A percentile compares a stretch with the other conserved stretches of the same genome.
These are phyloP conservation scores for Cladosporium sp. DNA, from an alignment of 2,329 filamentous ascomycete genomes.

Conservation along the genomic window DNA sequence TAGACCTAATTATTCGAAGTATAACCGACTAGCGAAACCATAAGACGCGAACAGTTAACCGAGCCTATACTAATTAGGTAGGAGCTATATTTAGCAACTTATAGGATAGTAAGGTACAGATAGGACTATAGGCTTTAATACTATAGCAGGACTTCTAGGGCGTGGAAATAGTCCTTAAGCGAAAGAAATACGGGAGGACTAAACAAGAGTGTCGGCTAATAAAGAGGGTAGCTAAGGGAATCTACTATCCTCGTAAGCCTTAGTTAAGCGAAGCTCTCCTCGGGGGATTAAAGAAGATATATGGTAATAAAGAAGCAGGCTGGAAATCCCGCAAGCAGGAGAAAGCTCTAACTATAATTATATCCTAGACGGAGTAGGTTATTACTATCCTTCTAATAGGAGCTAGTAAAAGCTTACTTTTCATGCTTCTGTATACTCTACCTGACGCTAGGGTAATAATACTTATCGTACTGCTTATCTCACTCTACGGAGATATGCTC, in stretches of 20 bases:
- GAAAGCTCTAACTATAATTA: constrained; percentile 21
- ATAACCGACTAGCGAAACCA: constrained; percentile 16
- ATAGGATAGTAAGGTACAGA: constrained; percentile 13
- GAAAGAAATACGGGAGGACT: constrained; percentile 1
- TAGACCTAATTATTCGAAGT: not conserved
- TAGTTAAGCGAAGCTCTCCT: constrained; percentile 9
- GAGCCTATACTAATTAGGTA: constrained; percentile 14
- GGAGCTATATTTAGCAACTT: constrained; percentile 14
- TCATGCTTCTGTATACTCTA: constrained; percentile 26
- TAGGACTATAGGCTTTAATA: constrained; percentile 9
- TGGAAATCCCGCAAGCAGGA: constrained; percentile 16
- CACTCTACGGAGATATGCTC: constrained; percentile 18
- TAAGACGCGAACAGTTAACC: constrained; percentile 14
- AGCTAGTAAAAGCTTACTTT: constrained; percentile 27
- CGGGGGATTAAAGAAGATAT: not conserved
- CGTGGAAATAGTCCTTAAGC: constrained; percentile 7
- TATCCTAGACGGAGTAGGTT: constrained; percentile 16
- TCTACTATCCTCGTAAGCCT: constrained; percentile 14
- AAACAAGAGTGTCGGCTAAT: not conserved
- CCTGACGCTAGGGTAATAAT: constrained; percentile 14
- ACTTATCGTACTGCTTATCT: constrained; percentile 24
- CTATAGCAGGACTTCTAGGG: constrained; percentile 17
- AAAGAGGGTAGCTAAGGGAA: constrained; percentile 12
- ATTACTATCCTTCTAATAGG: constrained; percentile 22
- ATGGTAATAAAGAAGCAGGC: not conserved